Evolutionary conservation across 2,329 filamentous ascomycete species (phyloP), one percentile per base, ranked within the genome.

Genomic region (Septoria linicola): DNA sequence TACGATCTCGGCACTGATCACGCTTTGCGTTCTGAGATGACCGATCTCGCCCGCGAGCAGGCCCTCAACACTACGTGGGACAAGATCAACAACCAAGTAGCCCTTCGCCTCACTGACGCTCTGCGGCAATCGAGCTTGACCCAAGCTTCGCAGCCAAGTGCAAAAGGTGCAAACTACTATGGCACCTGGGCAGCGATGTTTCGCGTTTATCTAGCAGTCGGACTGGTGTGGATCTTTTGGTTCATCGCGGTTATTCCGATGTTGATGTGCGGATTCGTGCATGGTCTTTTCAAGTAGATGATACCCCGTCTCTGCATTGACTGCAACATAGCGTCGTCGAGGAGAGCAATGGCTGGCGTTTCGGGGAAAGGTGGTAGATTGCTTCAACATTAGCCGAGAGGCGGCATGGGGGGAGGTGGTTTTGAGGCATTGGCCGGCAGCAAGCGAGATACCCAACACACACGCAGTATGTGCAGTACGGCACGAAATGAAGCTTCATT

Each of bases 31-130:
- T 43, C 60, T 4, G 63, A 58, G 1, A 78, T 87, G 70, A 70
- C 72, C 2, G 50, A 53, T 0, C 70, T 73, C 7, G 78, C 81
- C 1, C 75, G 83, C 45, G 63, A 66, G 16, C 78, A 82, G 54
- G 84, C 83, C 0, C 79, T 79, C 53, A 75, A 82, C 41, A 83
- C 80, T 2, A 87, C 82, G 0, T 88, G 84, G 85, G 82, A 86
- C 52, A 84, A 80, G 69, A 85, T 87, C 67, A 85, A 85, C 70
- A 84, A 85, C 60, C 80, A 79, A 41, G 84, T 86, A 1, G 84
- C 84, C 2, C 82, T 81, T 76, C 77, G 80, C 51, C 80, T 87
- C 70, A 71, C 76, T 2, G 71, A 75, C 13, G 72, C 77, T 39
- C 68, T 77, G 17, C 49, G 50, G 4, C 47, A 53, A 8, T 55